phyloP scores from a whole-genome alignment of 768 basidiomycete species.

The Galerina marginata region DNA sequence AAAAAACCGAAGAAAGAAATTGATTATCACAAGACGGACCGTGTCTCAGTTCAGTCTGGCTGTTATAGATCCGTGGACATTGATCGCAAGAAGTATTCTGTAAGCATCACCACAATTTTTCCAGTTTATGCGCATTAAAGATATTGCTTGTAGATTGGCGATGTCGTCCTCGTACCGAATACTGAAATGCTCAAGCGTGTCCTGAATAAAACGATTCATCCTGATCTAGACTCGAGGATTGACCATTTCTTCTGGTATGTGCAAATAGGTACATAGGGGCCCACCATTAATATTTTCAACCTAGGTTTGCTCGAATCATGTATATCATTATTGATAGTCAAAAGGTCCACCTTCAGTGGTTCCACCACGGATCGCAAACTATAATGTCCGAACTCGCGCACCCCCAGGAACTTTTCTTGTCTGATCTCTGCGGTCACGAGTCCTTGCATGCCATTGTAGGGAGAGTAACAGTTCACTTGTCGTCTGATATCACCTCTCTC shows the following conservation, averaged over 20 bases:
- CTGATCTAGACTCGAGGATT: constrained; percentile 46
- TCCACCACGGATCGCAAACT: constrained; percentile 70
- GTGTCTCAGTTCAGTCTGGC: constrained; percentile 35
- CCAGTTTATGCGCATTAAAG: neutral
- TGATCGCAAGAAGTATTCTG: constrained; percentile 49
- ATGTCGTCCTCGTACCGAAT: constrained; percentile 58
- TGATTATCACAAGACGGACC: constrained; percentile 38
- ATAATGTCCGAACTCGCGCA: constrained; percentile 64
- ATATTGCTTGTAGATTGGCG: constrained; percentile 54
- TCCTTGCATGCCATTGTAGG: constrained; percentile 46
- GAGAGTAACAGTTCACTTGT: constrained; percentile 51
- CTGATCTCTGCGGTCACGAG: constrained; percentile 55
- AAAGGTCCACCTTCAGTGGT: constrained; percentile 73
- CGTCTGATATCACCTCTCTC: constrained; percentile 24
- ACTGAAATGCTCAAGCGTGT: constrained; percentile 31
- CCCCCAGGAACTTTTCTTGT: constrained; percentile 69
- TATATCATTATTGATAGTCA: constrained; percentile 50
- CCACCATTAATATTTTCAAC: neutral
- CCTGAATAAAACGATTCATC: constrained; percentile 21
- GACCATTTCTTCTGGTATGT: constrained; percentile 70
- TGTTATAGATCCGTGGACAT: constrained; percentile 47
- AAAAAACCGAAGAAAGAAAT: constrained; percentile 28
- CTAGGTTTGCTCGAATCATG: constrained; percentile 73
- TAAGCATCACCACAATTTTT: constrained; percentile 27
- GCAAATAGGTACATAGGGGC: neutral